Evolutionary conservation across 129 eudicot genomes (phyloP).

Genomic region (Centella asiatica): DNA sequence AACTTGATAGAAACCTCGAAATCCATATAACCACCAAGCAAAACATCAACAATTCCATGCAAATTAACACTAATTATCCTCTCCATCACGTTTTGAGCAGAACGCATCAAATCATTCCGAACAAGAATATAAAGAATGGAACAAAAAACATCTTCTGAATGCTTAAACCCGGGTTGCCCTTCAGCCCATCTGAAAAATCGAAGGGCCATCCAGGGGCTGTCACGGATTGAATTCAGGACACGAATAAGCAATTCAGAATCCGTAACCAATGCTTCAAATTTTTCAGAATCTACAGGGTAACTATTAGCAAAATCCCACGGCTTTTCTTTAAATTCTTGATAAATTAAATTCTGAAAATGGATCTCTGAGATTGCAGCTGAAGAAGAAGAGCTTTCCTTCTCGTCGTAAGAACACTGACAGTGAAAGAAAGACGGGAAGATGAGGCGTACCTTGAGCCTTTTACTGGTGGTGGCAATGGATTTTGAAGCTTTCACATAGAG

Average conservation of each 20-base stretch:
- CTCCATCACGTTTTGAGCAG: constrained; percentile 39
- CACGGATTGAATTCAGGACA: constrained; percentile 38
- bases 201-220: constrained; percentile 39
- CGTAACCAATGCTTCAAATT: constrained; percentile 21
- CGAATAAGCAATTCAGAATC: constrained; percentile 42
- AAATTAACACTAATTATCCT: constrained; percentile 35
- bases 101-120: constrained; percentile 25
- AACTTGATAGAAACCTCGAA: constrained; percentile 22
- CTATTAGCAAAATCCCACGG: constrained; percentile 23
- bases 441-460: constrained; percentile 35
- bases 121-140: constrained; percentile 50
- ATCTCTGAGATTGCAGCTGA: constrained; percentile 1
- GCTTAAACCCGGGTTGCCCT: constrained; percentile 33
- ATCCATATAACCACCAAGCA: constrained; percentile 34
- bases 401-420: constrained; percentile 15
- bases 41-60: constrained; percentile 35
- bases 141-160: constrained; percentile 30
- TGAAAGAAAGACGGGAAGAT: constrained; percentile 22
- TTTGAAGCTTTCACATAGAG: constrained; percentile 52
- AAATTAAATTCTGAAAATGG: constrained; percentile 28
- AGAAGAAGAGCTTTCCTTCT: neutral
- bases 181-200: constrained; percentile 51
- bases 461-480: constrained; percentile 25
- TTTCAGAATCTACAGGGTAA: constrained; percentile 16
- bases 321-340: constrained; percentile 28